Base-by-base conservation (phyloP, 73 alveolate genomes). In the Stentor roeselii region DNA sequence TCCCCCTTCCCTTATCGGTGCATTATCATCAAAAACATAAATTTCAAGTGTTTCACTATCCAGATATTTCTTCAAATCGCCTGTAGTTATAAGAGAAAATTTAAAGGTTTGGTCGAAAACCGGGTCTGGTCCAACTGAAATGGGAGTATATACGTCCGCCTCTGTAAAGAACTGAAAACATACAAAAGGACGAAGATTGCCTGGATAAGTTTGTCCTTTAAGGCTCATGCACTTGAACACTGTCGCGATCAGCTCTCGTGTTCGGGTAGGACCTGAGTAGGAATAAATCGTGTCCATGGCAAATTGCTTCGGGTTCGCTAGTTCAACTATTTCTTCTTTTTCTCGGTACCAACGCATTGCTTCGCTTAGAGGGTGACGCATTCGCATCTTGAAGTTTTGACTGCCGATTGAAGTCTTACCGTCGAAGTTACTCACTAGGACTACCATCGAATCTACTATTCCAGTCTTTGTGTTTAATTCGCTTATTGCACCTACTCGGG, bases 361-460 rank as follows among this genome's bases (percentile, higher is more conserved):
- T 86, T 97, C 98, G 39, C 82, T 77, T 35, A 97, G 83, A 4
- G 98, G 96, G 60, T 92, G 92, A 88, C 99, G 87, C 99, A 95
- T 97, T 86, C 99, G 90, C 92, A 95, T 89, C 90, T 95, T 97
- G 89, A 86, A 97, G 36, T 84, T 83, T 3, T 90, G 75, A 32
- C 60, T 59, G 21, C 98, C 98, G 32, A 93, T 78, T 83, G 83
- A 82, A 1, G 84, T 60, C 34, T 42, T 74, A 3, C 87, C 87
- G 27, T 74, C 76, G n/a, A 38, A 42, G 40, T 42, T 60, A 37
- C 90, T 82, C 21, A 82, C 88, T 37, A 74, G 75, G 32, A 80
- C 75, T 4, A 84, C 41, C 14, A 84, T 75, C 6, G 84, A 42
- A 42, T 87, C 83, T 3, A 60, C 78, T 21, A 87, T 76, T 3